phyloP scores from a whole-genome alignment of 768 basidiomycete species.

The Clathrus columnatus region DNA sequence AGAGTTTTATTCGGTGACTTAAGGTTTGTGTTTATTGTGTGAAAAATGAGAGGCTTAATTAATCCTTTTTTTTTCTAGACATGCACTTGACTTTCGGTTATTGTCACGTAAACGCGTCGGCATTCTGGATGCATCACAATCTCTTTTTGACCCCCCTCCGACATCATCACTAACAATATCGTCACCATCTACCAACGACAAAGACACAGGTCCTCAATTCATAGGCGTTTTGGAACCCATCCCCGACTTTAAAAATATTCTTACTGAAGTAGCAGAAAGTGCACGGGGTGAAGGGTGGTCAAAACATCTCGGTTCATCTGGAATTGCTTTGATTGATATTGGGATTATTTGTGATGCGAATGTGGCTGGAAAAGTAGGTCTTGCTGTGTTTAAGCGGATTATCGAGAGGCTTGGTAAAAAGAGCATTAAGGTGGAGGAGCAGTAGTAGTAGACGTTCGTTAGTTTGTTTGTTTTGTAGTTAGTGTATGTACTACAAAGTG shows the following conservation, averaged over 20 bases:
- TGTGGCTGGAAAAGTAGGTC: slow-evolving; percentile 4
- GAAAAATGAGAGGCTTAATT: neutral
- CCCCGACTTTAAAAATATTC: slow-evolving; percentile 45
- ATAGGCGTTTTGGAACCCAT: slow-evolving; percentile 46
- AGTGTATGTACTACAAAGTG: too few relatives aligned
- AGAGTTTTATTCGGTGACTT: slow-evolving; percentile 62
- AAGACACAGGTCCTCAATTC: slow-evolving; percentile 7
- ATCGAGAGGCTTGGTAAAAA: neutral
- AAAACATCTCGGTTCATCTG: neutral
- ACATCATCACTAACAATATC: neutral
- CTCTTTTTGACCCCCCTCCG: slow-evolving; percentile 4
- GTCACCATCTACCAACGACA: neutral
- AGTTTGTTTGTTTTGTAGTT: too few relatives aligned
- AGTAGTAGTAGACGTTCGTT: too few relatives aligned
- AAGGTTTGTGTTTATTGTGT: slow-evolving; percentile 32
- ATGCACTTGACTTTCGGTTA: slow-evolving; percentile 74
- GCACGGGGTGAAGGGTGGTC: slow-evolving; percentile 25
- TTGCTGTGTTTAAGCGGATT: slow-evolving; percentile 2
- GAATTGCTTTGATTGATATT: slow-evolving; percentile 47
- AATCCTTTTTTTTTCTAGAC: slow-evolving; percentile 29
- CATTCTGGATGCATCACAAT: slow-evolving; percentile 63
- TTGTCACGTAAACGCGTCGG: slow-evolving; percentile 57
- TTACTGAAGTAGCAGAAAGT: slow-evolving; percentile 40
- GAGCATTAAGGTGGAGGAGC: too few relatives aligned
- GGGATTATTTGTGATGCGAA: slow-evolving; percentile 52